Base-by-base conservation (phyloP, 108 stramenopile species). In the Fragilaria crotonensis region DNA sequence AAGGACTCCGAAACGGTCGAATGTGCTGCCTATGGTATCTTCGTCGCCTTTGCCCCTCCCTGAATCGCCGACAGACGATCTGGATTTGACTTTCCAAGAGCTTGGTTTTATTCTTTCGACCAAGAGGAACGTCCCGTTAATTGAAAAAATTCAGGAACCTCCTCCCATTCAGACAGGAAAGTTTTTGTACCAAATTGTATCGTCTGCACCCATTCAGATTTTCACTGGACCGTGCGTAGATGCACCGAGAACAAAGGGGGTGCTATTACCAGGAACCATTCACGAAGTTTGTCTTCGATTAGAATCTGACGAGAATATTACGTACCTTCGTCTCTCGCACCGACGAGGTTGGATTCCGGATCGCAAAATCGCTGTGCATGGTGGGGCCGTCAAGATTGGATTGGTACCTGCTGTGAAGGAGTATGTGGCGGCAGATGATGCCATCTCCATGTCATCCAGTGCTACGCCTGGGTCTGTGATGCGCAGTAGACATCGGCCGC, bases 331-430 rank as follows among this genome's bases (percentile, higher is more conserved):
- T 27, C 60, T 91, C 50, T 62, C 66, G 18, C 71, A 71, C 3
- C 68, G 84, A 57, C 69, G 76, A 18, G 90, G 90, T 9, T 92
- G 87, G 86, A 62, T 92, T 54, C 72, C 71, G 5, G 83, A 86
- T 69, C 62, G 80, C 25, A 68, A 62, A 28, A 32, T 73, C 26
- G 60, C 60, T 20, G 23, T 27, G 27, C 32, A 22, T 36, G 25
- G 46, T 41, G 14, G 20, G 33, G 0, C 48, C 29, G 30, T 32
- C 48, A 21, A 57, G 45, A 25, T 53, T 33, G 51, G 63, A 32
- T 50, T 54, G 20, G 27, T 33, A 25, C 33, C 36, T 25, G 55
- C 53, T 19, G 11, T 45, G 60, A 46, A 1, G 27, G 64, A 58
- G 26, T 41, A 55, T n/a, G 23, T 23, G 50, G 60, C 1, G 52